Evolutionary conservation across 2,329 filamentous ascomycete genomes (phyloP).

Genomic region (Ceratocystiopsis minuta): DNA sequence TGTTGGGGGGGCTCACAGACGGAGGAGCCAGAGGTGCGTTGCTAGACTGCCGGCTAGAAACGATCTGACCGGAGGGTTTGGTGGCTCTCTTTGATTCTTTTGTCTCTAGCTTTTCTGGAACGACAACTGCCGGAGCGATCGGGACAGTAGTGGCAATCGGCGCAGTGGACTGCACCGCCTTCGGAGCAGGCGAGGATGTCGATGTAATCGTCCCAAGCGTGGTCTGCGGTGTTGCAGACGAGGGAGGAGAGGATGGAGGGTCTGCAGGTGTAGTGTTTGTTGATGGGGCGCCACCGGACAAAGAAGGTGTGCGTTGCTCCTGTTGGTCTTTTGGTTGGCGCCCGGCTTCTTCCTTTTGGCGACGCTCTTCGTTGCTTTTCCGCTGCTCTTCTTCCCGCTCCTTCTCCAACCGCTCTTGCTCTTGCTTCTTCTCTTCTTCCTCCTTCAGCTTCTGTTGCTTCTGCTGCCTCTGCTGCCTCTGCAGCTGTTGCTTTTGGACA

Average conservation of each 20-base stretch:
- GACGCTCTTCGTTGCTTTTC: background rate
- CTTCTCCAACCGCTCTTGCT: background rate
- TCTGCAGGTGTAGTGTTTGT: too few species aligned
- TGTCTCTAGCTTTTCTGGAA: background rate
- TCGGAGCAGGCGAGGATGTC: background rate
- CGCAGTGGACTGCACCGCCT: background rate
- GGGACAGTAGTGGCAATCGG: background rate
- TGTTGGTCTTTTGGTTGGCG: background rate
- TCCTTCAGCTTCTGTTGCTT: background rate
- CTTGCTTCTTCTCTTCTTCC: background rate
- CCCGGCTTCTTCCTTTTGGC: background rate
- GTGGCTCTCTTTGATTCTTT: too few species aligned
- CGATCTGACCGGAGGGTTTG: background rate
- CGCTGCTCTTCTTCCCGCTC: background rate
- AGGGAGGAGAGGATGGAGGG: background rate
- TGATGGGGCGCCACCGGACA: too few species aligned
- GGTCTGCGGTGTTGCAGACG: background rate
- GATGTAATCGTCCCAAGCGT: background rate
- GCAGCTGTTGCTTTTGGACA: constrained; percentile 7
- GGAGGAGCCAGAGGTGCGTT: background rate
- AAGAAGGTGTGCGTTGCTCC: too few species aligned
- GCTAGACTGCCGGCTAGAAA: background rate
- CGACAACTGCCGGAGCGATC: background rate
- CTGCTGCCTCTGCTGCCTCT: constrained; percentile 4
- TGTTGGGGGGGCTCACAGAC: background rate